Base-by-base conservation (phyloP, 2,329 filamentous ascomycete genomes). In the Keithomyces neogunnii region DNA sequence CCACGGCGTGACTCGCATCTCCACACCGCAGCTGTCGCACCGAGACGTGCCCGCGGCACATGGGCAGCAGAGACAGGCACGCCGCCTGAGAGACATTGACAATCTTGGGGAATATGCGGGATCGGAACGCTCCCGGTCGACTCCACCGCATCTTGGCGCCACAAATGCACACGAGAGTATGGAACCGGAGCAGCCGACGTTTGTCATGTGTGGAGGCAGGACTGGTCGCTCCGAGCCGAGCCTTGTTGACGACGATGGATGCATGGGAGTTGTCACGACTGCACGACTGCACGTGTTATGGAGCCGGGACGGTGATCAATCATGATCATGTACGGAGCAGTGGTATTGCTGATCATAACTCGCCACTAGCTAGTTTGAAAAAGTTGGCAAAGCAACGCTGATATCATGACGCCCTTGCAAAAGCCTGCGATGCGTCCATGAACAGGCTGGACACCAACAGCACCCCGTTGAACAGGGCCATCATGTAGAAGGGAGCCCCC, bases 401-500 rank as follows among this genome's bases (percentile, higher is more conserved):
- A 19, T 19, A 19, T 13, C 3, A n/a, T 42, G 46, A 53, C 30
- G 28, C 49, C 35, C 60, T 58, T 19, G 63, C 57, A 62, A 69
- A 73, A 6, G 69, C 62, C 36, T 66, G 66, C 4, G 68, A 68
- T 3, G 76, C 63, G 60, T 81, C 78, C 57, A 82, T 73, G 3
- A 65, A 66, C 49, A 82, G 54, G 52, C 73, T 78, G 13, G 73
- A 77, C 5, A 82, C 63, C 10, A 95, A 71, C 50, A 96, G 67
- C 1, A 89, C 56, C 0, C 70, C 87, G 64, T 97, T 97, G 66
- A 97, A 97, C 0, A 73, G 73, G 0, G 91, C 90, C 85, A 99
- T 92, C 76, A 97, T 85, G 65, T 90, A 96, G 66, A 99, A 97
- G 1, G 93, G 93, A 9, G 88, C 87, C 0, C 88, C 87, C 2